phyloP scores from a whole-genome alignment of 441 rosid species.

The Jatropha podagrica region DNA sequence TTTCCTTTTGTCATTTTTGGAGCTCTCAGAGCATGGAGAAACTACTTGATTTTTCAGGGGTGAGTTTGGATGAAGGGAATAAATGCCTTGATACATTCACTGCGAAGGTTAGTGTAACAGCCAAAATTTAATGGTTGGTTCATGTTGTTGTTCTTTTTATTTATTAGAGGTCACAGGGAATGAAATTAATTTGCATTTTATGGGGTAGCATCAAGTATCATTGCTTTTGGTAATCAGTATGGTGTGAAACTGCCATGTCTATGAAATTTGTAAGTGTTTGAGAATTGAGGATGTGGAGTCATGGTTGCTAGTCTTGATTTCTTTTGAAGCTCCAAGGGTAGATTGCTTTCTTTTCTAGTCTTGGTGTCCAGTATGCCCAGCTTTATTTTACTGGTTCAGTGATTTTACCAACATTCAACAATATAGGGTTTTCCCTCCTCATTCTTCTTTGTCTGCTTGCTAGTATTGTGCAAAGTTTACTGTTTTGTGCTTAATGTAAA shows the following conservation, averaged over 20 bases:
- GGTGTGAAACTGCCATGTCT: background rate
- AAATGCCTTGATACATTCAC: slow-evolving; percentile 25
- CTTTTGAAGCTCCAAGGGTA: background rate
- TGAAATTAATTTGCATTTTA: background rate
- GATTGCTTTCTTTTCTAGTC: background rate
- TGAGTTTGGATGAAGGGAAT: slow-evolving; percentile 22
- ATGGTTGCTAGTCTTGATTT: background rate
- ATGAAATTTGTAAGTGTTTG: slow-evolving; percentile 6
- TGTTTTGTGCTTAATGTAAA: background rate
- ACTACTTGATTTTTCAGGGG: slow-evolving; percentile 41
- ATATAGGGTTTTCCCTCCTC: background rate
- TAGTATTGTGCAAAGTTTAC: background rate
- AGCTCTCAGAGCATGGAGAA: slow-evolving; percentile 53
- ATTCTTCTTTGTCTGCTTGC: background rate
- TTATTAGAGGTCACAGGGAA: background rate
- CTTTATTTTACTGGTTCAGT: background rate
- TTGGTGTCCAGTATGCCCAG: background rate
- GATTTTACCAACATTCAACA: background rate
- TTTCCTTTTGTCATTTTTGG: slow-evolving; percentile 18
- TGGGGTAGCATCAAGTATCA: background rate
- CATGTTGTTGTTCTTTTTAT: background rate
- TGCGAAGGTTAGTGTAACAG: slow-evolving; percentile 44
- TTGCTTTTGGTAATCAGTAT: background rate
- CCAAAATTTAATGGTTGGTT: background rate
- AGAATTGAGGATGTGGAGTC: background rate